Evolutionary conservation across 495 filamentous ascomycete genomes (phyloP).

Genomic region (Xanthoparmelia taractica): DNA sequence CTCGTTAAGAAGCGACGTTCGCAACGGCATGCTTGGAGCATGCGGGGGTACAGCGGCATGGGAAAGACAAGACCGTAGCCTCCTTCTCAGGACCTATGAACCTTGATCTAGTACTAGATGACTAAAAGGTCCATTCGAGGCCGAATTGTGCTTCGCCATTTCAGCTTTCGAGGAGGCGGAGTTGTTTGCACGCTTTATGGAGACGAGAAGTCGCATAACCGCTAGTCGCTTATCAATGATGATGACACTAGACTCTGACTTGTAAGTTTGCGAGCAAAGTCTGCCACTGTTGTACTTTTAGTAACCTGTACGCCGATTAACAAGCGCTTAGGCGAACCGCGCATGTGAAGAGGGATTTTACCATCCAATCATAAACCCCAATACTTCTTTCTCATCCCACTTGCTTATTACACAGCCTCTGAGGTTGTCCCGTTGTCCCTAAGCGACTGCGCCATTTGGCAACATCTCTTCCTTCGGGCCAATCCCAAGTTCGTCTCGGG

Average conservation of each 20-base stretch:
- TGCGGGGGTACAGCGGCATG: neutral
- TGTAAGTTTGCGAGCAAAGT: neutral
- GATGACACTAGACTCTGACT: neutral
- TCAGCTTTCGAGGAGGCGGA: neutral
- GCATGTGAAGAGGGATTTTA: neutral
- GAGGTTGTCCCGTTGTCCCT: neutral
- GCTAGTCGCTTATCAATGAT: neutral
- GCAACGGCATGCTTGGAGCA: neutral
- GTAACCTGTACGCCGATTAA: too few species aligned
- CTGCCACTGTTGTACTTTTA: too few species aligned
- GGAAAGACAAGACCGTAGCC: neutral
- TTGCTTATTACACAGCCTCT: neutral
- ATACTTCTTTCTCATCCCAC: neutral
- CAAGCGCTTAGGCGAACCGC: neutral
- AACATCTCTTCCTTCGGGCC: neutral
- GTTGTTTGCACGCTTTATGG: neutral
- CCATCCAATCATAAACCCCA: neutral
- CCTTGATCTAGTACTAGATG: neutral
- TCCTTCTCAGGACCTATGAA: neutral
- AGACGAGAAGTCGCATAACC: neutral
- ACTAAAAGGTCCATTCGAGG: neutral
- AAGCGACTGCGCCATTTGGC: neutral
- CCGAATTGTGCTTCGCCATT: neutral
- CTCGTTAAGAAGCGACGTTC: neutral
- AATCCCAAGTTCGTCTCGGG: neutral